A percentile compares a stretch with the other conserved stretches of the same genome.
phyloP scores from a whole-genome alignment of 2,329 filamentous ascomycete species.

The Aspergillus sp. region DNA sequence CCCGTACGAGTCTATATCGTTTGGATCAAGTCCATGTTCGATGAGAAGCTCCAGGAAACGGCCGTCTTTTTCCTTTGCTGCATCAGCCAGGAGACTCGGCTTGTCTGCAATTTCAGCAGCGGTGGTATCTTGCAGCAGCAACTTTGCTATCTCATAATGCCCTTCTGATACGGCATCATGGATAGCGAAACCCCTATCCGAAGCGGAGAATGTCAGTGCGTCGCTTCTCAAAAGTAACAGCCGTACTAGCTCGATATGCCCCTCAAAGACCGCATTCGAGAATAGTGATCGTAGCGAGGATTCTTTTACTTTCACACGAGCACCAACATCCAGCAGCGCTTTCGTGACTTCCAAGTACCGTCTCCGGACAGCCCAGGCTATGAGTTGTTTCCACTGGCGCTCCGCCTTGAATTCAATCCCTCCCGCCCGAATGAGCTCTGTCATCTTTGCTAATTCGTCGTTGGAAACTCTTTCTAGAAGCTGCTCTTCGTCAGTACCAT shows the following conservation, averaged over 20 bases:
- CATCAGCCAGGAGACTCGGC: not conserved
- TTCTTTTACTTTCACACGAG: too few relatives aligned
- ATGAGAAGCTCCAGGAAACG: not conserved
- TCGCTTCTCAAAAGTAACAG: not conserved
- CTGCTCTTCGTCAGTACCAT: not conserved
- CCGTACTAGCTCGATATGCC: not conserved
- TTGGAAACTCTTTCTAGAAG: not conserved
- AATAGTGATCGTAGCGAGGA: too few relatives aligned
- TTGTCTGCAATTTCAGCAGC: not conserved
- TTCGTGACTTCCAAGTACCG: not conserved
- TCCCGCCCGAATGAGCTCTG: not conserved
- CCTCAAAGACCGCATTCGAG: too few relatives aligned
- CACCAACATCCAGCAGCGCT: too few relatives aligned
- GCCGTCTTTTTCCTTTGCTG: too few relatives aligned
- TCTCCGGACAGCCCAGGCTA: not conserved
- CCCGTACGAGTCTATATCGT: not conserved
- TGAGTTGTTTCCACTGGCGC: too few relatives aligned
- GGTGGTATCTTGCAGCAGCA: not conserved
- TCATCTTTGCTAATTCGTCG: not conserved
- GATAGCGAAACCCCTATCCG: rapidly evolving
- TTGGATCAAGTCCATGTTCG: not conserved
- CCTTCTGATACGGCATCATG: not conserved
- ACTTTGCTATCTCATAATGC: not conserved
- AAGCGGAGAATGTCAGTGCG: not conserved
- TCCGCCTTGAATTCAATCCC: too few relatives aligned